A percentile compares a stretch with the other conserved stretches of the same genome.
phyloP scores from a whole-genome alignment of 1,284 basidiomycete genomes.

The Cutaneotrichosporon sp. region DNA sequence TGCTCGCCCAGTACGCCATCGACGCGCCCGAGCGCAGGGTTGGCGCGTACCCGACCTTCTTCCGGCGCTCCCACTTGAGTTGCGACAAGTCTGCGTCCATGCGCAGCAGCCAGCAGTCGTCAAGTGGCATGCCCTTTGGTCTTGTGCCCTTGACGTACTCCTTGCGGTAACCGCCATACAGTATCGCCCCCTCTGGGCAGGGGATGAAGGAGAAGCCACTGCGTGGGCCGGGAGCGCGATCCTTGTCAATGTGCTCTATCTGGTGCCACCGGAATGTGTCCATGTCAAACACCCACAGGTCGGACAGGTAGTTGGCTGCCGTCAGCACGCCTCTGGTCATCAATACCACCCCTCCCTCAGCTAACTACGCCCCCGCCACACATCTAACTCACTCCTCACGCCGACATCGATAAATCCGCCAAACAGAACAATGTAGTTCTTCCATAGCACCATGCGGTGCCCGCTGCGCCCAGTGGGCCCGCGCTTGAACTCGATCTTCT shows the following conservation, averaged over 20 bases:
- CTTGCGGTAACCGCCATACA: slow-evolving; percentile 93
- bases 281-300: slow-evolving; percentile 84
- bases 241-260: slow-evolving; percentile 68
- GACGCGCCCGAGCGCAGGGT: slow-evolving; percentile 60
- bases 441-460: slow-evolving; percentile 88
- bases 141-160: slow-evolving; percentile 85
- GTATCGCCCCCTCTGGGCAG: slow-evolving; percentile 72
- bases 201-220: slow-evolving; percentile 87
- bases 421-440: slow-evolving; percentile 79
- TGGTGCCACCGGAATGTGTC: slow-evolving; percentile 86
- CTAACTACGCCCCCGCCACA: too few relatives aligned
- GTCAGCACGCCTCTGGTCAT: slow-evolving; percentile 7
- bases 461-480: slow-evolving; percentile 79
- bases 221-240: slow-evolving; percentile 68
- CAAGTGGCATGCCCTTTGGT: slow-evolving; percentile 79
- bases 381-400: slow-evolving; percentile 60
- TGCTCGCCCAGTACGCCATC: slow-evolving; percentile 55
- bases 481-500: slow-evolving; percentile 82
- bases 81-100: slow-evolving; percentile 57
- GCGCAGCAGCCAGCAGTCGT: slow-evolving; percentile 86
- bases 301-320: slow-evolving; percentile 76
- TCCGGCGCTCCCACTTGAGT: slow-evolving; percentile 82
- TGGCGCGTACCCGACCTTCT: slow-evolving; percentile 73
- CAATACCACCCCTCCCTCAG: not conserved
- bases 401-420: slow-evolving; percentile 86